Evolutionary conservation across 2,329 filamentous ascomycete genomes (phyloP), one percentile per base, ranked within the genome.

Genomic region (Trichoderma cornu-damae): DNA sequence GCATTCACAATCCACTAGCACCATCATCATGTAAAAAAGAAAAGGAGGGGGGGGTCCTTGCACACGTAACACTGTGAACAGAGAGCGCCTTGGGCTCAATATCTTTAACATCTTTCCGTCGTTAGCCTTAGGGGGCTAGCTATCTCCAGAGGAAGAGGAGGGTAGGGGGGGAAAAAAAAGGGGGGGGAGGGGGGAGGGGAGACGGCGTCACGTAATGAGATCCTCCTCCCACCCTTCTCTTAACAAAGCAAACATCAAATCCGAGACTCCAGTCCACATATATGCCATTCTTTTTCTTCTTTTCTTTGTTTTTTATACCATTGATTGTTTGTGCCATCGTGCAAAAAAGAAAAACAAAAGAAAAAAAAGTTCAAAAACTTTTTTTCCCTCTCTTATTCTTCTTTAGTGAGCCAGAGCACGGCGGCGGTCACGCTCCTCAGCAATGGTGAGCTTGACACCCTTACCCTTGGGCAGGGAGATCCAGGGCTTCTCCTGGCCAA

Each of bases 381-480:
- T 34, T 22, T n/a, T 34, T 48, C 18, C 16, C 28, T 20, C n/a
- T 9, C 28, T 64, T 67, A 80, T 83, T 20, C n/a, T 9, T 18
- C 64, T 67, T 80, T 83, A 81, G 73, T 77, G 40, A 44, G 50
- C 73, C 63, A 79, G 68, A 65, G 75, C 64, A 66, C 94, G 89
- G 76, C 92, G 90, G 79, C 93, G 92, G 81, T 99, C 93, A 84
- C 93, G 87, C 90, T 99, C 93, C 84, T 99, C 93, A 69, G 93
- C 91, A 74, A 99, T 97, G 75, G 88, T 87, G 78, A 97, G 90
- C 90, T 96, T 96, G 84, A 99, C 94, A 90, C 94, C 94, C 87
- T 96, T 96, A 83, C 94, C 94, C 90, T 97, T 99, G 78, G 94
- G 95, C 76, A 99, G 87, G 72, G 90, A 96, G 81, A 99, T 87